These are phyloP conservation scores for Apiospora saccharicola DNA, from an alignment of 2,329 filamentous ascomycete genomes.

Conservation along the genomic window DNA sequence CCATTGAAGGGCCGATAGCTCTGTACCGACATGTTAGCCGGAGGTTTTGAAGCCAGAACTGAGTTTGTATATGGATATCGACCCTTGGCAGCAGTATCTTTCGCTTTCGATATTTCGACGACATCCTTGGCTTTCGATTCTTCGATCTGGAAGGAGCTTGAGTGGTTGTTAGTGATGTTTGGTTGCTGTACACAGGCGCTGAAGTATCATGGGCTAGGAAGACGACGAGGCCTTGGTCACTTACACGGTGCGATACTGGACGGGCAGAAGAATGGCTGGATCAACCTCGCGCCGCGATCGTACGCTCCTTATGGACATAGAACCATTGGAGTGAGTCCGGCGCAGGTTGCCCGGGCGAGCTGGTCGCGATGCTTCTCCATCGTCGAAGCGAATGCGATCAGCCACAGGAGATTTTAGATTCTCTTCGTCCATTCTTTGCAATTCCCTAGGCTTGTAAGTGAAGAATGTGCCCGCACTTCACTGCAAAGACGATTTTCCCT, in stretches of 20 bases:
- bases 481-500: background rate
- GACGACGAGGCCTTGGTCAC: background rate
- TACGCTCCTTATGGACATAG: constrained; percentile 51
- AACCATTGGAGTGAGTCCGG: constrained; percentile 44
- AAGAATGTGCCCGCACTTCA: background rate
- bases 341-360: constrained; percentile 34
- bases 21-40: constrained; percentile 18
- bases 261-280: constrained; percentile 6
- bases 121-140: constrained; percentile 17
- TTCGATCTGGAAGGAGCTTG: constrained; percentile 24
- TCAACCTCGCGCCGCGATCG: constrained; percentile 46
- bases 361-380: constrained; percentile 44
- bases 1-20: constrained; percentile 23
- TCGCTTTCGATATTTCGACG: constrained; percentile 19
- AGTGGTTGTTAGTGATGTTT: background rate
- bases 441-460: background rate
- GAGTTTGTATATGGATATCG: constrained; percentile 44
- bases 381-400: constrained; percentile 46
- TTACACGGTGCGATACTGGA: constrained; percentile 24
- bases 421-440: constrained; percentile 38
- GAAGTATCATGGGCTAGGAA: constrained; percentile 44
- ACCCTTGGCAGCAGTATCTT: constrained; percentile 24
- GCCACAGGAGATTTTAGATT: constrained; percentile 34
- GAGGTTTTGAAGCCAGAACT: constrained; percentile 29
- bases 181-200: constrained; percentile 38